phyloP scores from a whole-genome alignment of 495 filamentous ascomycete genomes.

The Pyronema omphalodes region DNA sequence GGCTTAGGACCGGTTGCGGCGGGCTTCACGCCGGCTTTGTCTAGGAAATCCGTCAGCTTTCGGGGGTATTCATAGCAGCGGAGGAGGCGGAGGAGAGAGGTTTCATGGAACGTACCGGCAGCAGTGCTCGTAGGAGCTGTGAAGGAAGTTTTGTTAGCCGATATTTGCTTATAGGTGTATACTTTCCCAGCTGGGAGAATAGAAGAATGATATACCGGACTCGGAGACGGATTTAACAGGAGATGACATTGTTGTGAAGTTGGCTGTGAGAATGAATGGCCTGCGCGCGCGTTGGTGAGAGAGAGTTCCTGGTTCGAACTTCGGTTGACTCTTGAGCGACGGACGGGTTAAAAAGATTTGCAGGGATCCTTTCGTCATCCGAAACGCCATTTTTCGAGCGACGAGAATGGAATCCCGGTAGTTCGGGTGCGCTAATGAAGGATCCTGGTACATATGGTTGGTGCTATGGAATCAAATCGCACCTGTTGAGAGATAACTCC shows the following conservation, averaged over 20 bases:
- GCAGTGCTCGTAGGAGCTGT: slow-evolving; percentile 6
- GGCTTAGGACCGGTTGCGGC: slow-evolving; percentile 13
- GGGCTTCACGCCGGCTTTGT: slow-evolving; percentile 11
- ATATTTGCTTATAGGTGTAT: too few species aligned
- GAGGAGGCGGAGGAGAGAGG: neutral
- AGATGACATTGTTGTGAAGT: neutral
- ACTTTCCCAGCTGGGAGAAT: too few species aligned
- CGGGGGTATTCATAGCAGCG: too few species aligned
- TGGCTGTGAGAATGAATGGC: too few species aligned
- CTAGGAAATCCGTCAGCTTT: neutral
- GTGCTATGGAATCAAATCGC: too few species aligned
- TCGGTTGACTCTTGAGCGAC: too few species aligned
- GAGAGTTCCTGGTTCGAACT: too few species aligned
- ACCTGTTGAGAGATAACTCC: too few species aligned
- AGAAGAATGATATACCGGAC: neutral
- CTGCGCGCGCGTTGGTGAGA: too few species aligned
- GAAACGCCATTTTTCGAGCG: neutral
- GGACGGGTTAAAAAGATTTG: too few species aligned
- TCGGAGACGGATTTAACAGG: neutral
- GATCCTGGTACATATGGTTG: too few species aligned
- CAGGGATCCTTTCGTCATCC: too few species aligned
- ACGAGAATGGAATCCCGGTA: neutral
- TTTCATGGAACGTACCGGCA: slow-evolving; percentile 1
- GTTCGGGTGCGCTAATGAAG: neutral
- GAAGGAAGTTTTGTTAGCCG: neutral